Evolutionary conservation across 2,329 filamentous ascomycete genomes (phyloP).

Genomic region (Aureobasidium sp.): DNA sequence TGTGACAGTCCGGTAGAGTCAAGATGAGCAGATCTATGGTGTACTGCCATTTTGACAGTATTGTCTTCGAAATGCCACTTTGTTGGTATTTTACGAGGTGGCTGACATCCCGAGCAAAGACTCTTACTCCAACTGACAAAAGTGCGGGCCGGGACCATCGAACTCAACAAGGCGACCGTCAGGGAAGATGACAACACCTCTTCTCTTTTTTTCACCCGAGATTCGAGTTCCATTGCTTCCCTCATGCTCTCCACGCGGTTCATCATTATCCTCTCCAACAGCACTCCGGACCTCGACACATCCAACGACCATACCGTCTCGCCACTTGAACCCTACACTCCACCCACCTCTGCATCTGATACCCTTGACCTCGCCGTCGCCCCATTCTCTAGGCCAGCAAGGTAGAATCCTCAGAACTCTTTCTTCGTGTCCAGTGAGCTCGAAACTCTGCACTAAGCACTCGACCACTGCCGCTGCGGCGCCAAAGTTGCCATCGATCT

Average conservation of each 20-base stretch:
- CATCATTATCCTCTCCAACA: too few species aligned
- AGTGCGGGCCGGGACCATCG: not conserved
- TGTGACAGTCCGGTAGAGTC: too few species aligned
- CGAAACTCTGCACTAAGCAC: conserved; percentile 3
- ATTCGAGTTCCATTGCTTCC: not conserved
- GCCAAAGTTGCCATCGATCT: conserved; percentile 5
- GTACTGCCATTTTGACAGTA: too few species aligned
- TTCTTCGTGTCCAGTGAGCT: not conserved
- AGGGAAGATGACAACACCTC: not conserved
- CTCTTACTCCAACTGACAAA: not conserved
- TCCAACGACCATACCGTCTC: not conserved
- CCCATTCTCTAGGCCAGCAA: not conserved
- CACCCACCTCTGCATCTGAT: not conserved
- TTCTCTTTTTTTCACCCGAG: not conserved
- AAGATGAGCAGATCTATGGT: too few species aligned
- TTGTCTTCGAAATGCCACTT: too few species aligned
- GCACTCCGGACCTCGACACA: conserved; percentile 18
- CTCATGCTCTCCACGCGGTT: not conserved
- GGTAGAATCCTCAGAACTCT: not conserved
- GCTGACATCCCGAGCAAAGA: too few species aligned
- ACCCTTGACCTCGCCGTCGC: not conserved
- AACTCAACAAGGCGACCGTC: not conserved
- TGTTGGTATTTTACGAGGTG: too few species aligned
- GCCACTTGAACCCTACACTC: not conserved
- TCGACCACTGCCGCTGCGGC: not conserved